Evolutionary conservation across 169 alveolate species (phyloP), one percentile per base, ranked within the genome.

Genomic region (Plasmodium coatneyi): DNA sequence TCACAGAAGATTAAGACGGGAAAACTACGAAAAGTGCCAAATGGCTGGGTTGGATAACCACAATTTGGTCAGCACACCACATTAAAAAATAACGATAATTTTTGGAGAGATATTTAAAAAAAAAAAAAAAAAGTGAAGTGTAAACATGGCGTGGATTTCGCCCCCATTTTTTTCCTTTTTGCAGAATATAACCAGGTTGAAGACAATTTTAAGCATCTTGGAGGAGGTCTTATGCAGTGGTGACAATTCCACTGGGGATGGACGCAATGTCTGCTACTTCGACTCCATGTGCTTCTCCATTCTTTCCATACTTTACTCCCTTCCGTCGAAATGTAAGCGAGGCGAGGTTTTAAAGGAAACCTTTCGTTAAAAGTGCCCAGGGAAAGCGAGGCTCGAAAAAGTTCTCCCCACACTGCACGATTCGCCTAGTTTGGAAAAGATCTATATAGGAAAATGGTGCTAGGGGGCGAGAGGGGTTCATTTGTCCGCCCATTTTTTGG

Each of bases 321-420:
- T 91, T n/a, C 95, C 95, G 25, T 74, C 71, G 39, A 46, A 91
- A 91, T 91, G 95, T 91, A 91, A 90, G 46, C 46, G 28, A 87
- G 52, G n/a, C 71, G 28, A 25, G 30, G 3, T 41, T 41, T 41
- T 84, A 30, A 66, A 19, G 9, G 46, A 6, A 25, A 1, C 43
- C 60, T 82, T 81, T 82, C 32, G 41, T 66, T 66, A 66, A 66
- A 5, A 66, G 76, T 66, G 76, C n/a, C 5, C 9, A 14, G 76
- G 76, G 32, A 60, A 60, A 60, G 16, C 39, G 76, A 22, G 76
- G 39, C 41, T 22, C 16, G 36, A 66, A 66, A 25, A 28, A 22
- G 16, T 14, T 49, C 6, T 16, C 60, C 60, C 22, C 60, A 12
- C 22, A 49, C 6, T 49, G 22, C 60, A 49, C 60, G 5, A 49